phyloP scores from a whole-genome alignment of 169 alveolate genomes.

The Eimeria maxima region DNA sequence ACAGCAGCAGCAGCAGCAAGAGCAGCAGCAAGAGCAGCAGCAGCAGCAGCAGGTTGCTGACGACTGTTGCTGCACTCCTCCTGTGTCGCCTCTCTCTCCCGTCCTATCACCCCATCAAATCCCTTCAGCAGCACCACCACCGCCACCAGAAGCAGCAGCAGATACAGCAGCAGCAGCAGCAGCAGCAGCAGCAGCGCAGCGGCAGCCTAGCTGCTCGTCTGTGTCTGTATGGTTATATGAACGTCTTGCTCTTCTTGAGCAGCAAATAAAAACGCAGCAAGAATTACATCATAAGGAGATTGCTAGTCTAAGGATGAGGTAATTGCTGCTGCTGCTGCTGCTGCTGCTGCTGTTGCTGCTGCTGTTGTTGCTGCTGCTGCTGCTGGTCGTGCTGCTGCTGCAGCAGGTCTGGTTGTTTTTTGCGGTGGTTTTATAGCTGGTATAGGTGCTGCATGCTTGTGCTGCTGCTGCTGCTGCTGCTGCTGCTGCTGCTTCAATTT shows the following conservation, averaged over 20 bases:
- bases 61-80: too few relatives aligned
- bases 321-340: not conserved
- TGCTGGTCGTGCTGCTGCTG: not conserved
- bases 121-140: not conserved
- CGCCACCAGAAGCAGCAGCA: not conserved
- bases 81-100: too few relatives aligned
- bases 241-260: slow-evolving; percentile 43
- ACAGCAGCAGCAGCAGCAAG: too few relatives aligned
- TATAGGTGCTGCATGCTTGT: too few relatives aligned
- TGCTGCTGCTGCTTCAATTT: too few relatives aligned
- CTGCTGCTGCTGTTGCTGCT: slow-evolving; percentile 33
- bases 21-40: too few relatives aligned
- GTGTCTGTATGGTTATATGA: slow-evolving; percentile 52
- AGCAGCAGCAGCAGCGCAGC: not conserved
- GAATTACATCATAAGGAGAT: slow-evolving; percentile 21
- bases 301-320: not conserved
- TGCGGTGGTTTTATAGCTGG: too few relatives aligned
- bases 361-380: not conserved
- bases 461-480: too few relatives aligned
- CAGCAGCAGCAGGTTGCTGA: too few relatives aligned
- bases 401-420: too few relatives aligned
- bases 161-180: not conserved
- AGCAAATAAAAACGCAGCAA: slow-evolving; percentile 12
- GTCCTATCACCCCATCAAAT: not conserved
- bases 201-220: slow-evolving; percentile 30